phyloP scores from a whole-genome alignment of 176 grass and related monocot species.

The Bothriochloa decipiens region DNA sequence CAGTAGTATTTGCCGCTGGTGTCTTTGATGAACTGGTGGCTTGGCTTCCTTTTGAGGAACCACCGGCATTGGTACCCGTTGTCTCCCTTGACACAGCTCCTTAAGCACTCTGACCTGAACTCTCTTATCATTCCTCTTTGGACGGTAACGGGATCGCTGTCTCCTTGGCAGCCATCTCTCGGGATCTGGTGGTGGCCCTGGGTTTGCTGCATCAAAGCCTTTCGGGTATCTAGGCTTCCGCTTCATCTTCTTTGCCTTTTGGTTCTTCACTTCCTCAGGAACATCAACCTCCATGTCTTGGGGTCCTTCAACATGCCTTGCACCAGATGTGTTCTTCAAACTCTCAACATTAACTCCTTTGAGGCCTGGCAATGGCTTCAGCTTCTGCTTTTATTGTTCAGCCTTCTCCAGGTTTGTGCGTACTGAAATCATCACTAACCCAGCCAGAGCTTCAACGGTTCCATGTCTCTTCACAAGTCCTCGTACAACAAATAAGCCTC shows the following conservation, averaged over 20 bases:
- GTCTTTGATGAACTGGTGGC: slow-evolving; percentile 48
- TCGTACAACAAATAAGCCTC: slow-evolving; percentile 79
- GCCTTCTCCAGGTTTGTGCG: slow-evolving; percentile 75
- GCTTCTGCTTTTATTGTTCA: slow-evolving; percentile 81
- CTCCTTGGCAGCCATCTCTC: slow-evolving; percentile 92
- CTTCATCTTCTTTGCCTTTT: slow-evolving; percentile 87
- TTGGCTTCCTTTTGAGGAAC: slow-evolving; percentile 29
- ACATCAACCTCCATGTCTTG: slow-evolving; percentile 56
- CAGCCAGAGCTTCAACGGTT: slow-evolving; percentile 72
- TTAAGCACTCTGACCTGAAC: slow-evolving; percentile 84
- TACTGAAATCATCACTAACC: slow-evolving; percentile 76
- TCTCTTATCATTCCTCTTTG: slow-evolving; percentile 95
- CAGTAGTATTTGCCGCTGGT: slow-evolving; percentile 41
- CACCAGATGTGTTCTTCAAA: slow-evolving; percentile 82
- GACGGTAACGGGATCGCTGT: slow-evolving; percentile 88
- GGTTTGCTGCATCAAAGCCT: slow-evolving; percentile 82
- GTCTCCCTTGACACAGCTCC: slow-evolving; percentile 69
- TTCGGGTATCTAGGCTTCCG: slow-evolving; percentile 86
- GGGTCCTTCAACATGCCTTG: slow-evolving; percentile 65
- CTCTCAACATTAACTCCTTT: slow-evolving; percentile 72
- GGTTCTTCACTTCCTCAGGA: slow-evolving; percentile 70
- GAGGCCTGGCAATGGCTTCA: slow-evolving; percentile 78
- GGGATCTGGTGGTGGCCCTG: slow-evolving; percentile 81
- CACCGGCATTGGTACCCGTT: slow-evolving; percentile 19
- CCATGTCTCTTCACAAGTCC: slow-evolving; percentile 80